Conservation (phyloP, 2,329 filamentous ascomycete genomes). For the Trichoderma asperellum region DNA sequence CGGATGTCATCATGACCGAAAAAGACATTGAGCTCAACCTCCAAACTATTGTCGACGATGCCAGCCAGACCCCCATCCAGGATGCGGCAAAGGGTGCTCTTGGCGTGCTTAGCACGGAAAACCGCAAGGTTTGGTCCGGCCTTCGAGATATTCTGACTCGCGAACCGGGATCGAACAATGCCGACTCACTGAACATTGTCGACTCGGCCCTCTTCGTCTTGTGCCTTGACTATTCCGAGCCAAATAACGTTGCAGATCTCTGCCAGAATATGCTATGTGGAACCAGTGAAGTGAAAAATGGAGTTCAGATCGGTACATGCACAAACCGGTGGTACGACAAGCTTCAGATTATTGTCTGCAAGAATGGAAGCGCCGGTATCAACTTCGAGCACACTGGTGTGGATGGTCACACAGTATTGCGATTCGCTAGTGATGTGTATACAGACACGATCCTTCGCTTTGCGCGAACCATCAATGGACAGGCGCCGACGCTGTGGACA, state of each 20-base stretch:
- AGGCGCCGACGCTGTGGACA: constrained; percentile 89
- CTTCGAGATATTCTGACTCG: constrained; percentile 84
- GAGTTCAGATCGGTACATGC: constrained; percentile 95
- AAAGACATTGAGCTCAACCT: constrained; percentile 90
- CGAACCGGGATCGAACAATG: constrained; percentile 89
- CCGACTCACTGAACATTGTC: constrained; percentile 92
- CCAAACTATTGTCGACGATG: constrained; percentile 89
- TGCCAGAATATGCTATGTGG: constrained; percentile 99
- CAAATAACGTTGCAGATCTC: constrained; percentile 76
- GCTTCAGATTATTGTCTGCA: constrained; percentile 97
- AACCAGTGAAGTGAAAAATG: constrained; percentile 86
- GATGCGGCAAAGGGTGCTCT: constrained; percentile 94
- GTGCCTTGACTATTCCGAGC: constrained; percentile 91
- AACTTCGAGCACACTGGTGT: constrained; percentile 99
- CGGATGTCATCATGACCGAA: constrained; percentile 95
- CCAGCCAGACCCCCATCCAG: constrained; percentile 84
- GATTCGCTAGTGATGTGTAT: constrained; percentile 95
- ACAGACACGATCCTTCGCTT: constrained; percentile 97
- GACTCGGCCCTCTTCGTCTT: constrained; percentile 92
- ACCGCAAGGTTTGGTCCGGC: constrained; percentile 93
- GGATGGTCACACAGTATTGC: constrained; percentile 93
- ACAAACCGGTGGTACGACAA: constrained; percentile 99
- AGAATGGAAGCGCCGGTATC: constrained; percentile 97
- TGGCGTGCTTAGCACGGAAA: constrained; percentile 93
- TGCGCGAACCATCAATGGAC: constrained; percentile 91